A percentile compares a stretch with the other conserved stretches of the same genome.
Evolutionary conservation across 1,284 basidiomycete species (phyloP).

Genomic region (Pseudozyma sp.): DNA sequence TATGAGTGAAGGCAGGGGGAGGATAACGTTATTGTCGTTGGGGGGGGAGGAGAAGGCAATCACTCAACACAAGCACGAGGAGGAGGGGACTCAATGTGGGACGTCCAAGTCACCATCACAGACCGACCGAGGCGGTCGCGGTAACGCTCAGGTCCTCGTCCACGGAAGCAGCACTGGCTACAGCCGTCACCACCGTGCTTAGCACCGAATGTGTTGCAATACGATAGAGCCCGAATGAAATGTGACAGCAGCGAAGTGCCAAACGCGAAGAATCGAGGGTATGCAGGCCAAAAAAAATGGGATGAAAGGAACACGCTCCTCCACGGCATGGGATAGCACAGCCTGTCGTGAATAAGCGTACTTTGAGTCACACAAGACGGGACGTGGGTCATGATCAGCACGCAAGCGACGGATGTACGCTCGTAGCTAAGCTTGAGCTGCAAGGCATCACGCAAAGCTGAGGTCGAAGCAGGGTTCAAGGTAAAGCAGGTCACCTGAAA

Average conservation of each 20-base stretch:
- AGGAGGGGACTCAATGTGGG: constrained; percentile 1
- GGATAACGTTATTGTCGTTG: constrained; percentile 28
- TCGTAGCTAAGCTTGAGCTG: background rate
- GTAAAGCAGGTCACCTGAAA: too few relatives aligned
- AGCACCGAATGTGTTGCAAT: background rate
- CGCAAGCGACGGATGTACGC: constrained; percentile 15
- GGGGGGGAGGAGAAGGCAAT: background rate
- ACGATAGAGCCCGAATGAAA: too few relatives aligned
- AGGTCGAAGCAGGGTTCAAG: too few relatives aligned
- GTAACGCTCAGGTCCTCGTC: too few relatives aligned
- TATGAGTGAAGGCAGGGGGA: constrained; percentile 7
- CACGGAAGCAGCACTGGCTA: background rate
- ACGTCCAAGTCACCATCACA: too few relatives aligned
- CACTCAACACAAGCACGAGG: background rate
- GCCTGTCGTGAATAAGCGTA: constrained; percentile 3
- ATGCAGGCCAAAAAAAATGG: constrained; percentile 8
- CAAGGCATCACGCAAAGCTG: background rate
- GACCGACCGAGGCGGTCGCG: too few relatives aligned
- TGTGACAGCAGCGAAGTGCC: too few relatives aligned
- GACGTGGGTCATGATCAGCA: constrained; percentile 38
- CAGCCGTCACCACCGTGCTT: background rate
- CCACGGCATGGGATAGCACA: constrained; percentile 22
- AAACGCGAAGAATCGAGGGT: background rate
- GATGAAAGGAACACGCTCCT: constrained; percentile 30
- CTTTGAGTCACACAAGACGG: constrained; percentile 3